These are phyloP conservation scores for Coffea humblotiana DNA, from an alignment of 305 asterid genomes.

Conservation along the genomic window DNA sequence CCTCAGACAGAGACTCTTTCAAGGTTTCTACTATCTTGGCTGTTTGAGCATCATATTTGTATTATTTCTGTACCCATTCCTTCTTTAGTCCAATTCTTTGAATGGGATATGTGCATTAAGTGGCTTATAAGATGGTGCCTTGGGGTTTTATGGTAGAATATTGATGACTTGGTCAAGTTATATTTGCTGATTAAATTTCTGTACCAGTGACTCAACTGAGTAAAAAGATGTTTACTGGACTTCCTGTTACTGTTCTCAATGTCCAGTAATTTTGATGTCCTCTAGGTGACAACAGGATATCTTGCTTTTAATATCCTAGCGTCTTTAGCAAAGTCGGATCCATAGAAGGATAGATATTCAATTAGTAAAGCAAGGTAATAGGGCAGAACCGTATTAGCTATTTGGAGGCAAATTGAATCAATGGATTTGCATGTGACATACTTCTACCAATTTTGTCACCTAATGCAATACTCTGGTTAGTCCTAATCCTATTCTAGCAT, in stretches of 20 bases:
- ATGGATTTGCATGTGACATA: background rate
- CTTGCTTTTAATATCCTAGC: background rate
- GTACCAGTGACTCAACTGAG: background rate
- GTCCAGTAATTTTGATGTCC: background rate
- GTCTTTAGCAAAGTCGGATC: background rate
- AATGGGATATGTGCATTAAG: background rate
- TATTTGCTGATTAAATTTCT: background rate
- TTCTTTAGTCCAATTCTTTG: slow-evolving; percentile 3
- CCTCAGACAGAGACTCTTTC: slow-evolving; percentile 44
- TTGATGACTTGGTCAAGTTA: background rate
- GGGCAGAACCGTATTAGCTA: background rate
- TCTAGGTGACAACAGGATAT: background rate
- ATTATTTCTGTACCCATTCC: background rate
- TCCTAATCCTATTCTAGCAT: background rate
- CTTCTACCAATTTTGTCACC: background rate
- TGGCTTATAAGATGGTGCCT: background rate
- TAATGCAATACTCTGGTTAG: background rate
- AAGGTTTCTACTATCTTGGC: slow-evolving; percentile 43
- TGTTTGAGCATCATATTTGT: background rate
- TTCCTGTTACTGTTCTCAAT: background rate
- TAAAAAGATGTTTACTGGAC: background rate
- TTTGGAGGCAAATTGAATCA: background rate
- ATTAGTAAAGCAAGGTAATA: background rate
- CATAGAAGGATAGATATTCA: background rate
- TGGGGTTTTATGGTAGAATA: background rate